phyloP scores from a whole-genome alignment of 2,329 filamentous ascomycete genomes.

The Phaeoacremonium minimum region DNA sequence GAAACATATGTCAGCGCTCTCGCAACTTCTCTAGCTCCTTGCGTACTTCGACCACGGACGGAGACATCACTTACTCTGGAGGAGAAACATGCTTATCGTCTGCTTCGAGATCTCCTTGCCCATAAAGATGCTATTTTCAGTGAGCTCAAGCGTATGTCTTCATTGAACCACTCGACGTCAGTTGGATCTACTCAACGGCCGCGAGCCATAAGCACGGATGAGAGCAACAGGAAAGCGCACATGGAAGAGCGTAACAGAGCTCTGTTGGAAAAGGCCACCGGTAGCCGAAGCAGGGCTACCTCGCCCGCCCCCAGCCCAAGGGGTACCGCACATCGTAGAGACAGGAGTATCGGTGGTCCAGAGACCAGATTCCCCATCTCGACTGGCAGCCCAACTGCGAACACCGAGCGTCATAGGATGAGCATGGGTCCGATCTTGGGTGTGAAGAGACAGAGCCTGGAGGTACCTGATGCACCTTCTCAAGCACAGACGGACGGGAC shows the following conservation, averaged over 20 bases:
- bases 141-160: conserved; percentile 87
- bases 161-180: conserved; percentile 61
- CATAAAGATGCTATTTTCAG: conserved; percentile 95
- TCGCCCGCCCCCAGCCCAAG: conserved; percentile 63
- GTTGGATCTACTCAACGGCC: conserved; percentile 53
- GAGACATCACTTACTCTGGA: conserved; percentile 93
- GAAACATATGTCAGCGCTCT: conserved; percentile 77
- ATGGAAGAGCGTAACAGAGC: conserved; percentile 91
- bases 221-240: conserved; percentile 88
- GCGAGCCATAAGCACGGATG: conserved; percentile 88
- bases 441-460: conserved; percentile 66
- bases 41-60: conserved; percentile 78
- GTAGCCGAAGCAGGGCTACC: conserved; percentile 65
- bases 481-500: conserved; percentile 31
- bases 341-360: conserved; percentile 69
- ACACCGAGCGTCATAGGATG: conserved; percentile 44
- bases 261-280: conserved; percentile 63
- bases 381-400: conserved; percentile 56
- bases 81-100: conserved; percentile 85
- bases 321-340: conserved; percentile 61
- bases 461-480: conserved; percentile 65
- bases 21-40: conserved; percentile 72
- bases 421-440: conserved; percentile 45
- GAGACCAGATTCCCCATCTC: conserved; percentile 83
- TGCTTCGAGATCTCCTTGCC: conserved; percentile 86